Evolutionary conservation across 1,284 basidiomycete species (phyloP), one percentile per base, ranked within the genome.

Genomic region (Leccinum pachyderme): DNA sequence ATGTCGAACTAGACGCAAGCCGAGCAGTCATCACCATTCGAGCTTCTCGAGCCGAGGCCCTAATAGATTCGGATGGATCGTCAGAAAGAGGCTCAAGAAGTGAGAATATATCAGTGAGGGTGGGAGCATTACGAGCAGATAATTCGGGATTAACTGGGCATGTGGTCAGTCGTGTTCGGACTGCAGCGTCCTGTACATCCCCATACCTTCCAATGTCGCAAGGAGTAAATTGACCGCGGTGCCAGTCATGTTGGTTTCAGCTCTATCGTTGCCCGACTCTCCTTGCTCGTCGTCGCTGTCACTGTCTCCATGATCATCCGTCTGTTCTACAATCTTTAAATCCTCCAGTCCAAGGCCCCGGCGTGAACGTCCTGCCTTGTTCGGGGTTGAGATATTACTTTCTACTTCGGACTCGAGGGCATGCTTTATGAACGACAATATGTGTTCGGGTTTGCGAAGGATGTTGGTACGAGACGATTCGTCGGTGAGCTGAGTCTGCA

Each of bases 1-100:
- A 51, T 3, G 72, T 65, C 31, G 83, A 83, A 0, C 80, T 74
- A 4, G 82, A 81, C 2, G 65, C 71, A 37, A 69, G 73, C 13
- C 90, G 84, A 7, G 90, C 89, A 2, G 87, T 88, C 63, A 96
- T 83, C 12, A 93, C 87, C 67, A 95, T 82, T 52, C 83, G 77
- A 4, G 91, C 91, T 72, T 95, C 93, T 25, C 85, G 79, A 0
- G 87, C 84, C 5, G 91, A 73, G 5, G 81, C 73, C 29, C 62
- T 58, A 27, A 56, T 66, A 2, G 53, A 53, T 27, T 64, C 56
- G 13, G 51, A 59, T 43, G 32, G 4, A 51, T 63, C 49, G 44
- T 31, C 59, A 2, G 83, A 71, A 11, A 89, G 67, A 0, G 77
- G 74, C 57, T 88, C 85, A 11, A 94, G 77, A 39, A 87, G 76